Conservation (phyloP, 1,284 basidiomycete species). For the Takashimella tepidaria region DNA sequence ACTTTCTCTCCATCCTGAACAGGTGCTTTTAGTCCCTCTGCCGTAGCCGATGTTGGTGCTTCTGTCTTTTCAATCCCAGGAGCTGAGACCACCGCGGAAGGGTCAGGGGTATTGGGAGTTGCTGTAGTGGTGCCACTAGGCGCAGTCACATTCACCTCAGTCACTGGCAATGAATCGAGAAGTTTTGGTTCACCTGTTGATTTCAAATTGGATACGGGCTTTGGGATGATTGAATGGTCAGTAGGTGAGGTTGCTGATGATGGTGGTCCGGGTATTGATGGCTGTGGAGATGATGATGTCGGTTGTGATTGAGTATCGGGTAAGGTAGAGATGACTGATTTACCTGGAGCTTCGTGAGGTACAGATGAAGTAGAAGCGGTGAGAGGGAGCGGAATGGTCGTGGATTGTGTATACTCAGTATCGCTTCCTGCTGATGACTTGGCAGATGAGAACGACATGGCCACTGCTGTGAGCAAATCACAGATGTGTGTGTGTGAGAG, state of each 20-base stretch:
- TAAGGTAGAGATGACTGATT: too few relatives aligned
- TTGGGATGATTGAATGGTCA: not conserved
- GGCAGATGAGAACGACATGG: too few relatives aligned
- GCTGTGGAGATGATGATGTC: not conserved
- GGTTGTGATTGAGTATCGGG: too few relatives aligned
- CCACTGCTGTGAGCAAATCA: too few relatives aligned
- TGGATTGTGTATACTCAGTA: too few relatives aligned
- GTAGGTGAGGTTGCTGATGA: not conserved
- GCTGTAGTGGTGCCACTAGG: not conserved
- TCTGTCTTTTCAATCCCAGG: too few relatives aligned
- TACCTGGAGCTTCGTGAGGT: too few relatives aligned
- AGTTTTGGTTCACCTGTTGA: not conserved
- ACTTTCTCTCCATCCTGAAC: conserved; percentile 31
- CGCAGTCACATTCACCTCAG: not conserved
- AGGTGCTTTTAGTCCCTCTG: conserved; percentile 3
- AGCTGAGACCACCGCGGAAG: not conserved
- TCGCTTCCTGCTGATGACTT: too few relatives aligned
- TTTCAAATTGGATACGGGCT: not conserved
- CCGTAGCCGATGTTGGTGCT: conserved; percentile 4
- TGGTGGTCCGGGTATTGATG: not conserved
- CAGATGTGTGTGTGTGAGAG: too few relatives aligned
- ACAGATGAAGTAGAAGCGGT: too few relatives aligned
- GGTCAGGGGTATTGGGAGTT: not conserved
- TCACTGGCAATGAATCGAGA: not conserved
- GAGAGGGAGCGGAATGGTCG: too few relatives aligned